Base-by-base conservation (phyloP, 2,329 filamentous ascomycete species). In the Trichophyton rubrum region DNA sequence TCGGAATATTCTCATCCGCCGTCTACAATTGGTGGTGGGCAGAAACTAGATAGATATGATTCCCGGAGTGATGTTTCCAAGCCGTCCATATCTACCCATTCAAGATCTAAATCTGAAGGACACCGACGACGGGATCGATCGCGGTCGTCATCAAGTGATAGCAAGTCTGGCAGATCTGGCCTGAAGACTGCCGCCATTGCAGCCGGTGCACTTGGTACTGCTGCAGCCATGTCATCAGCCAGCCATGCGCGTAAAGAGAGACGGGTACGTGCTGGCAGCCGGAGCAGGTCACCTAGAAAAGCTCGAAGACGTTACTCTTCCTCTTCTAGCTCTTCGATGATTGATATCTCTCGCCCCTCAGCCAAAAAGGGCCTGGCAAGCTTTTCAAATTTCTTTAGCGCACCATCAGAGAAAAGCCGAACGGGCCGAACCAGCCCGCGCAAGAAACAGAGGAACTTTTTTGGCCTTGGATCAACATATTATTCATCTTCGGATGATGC, bases 401-500 rank as follows among this genome's bases (percentile, higher is more conserved):
- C 82, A 4, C 80, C 82, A 13, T 83, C 81, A 7, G 82, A 85
- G 65, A 80, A 79, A 38, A 75, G 74, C 27, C 72, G 61, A 47
- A 62, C 64, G 27, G 43, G 58, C 6, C 68, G 65, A 62, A 69
- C 69, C 45, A 74, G 77, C 65, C 78, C 77, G 60, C 77, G 75
- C 64, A 77, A 68, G 22, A 75, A 73, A 63, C 73, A 73, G 65
- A 66, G 77, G 43, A 73, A 70, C 59, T 72, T 85, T 47, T 80
- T 78, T 61, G 60, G 62, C 80, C 84, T 66, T 41, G 60, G 57
- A 49, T 62, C 62, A 66, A 85, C 82, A 1, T 88, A 85, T 1
- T 88, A 85, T 1, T 85, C 83, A 1, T 87, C 84, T 0, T 86
- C 84, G 0, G 77, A 87, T 60, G 84, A 87, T 70, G 82, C 81